Conservation (phyloP, 768 basidiomycete genomes). For the Tricholomella constricta region DNA sequence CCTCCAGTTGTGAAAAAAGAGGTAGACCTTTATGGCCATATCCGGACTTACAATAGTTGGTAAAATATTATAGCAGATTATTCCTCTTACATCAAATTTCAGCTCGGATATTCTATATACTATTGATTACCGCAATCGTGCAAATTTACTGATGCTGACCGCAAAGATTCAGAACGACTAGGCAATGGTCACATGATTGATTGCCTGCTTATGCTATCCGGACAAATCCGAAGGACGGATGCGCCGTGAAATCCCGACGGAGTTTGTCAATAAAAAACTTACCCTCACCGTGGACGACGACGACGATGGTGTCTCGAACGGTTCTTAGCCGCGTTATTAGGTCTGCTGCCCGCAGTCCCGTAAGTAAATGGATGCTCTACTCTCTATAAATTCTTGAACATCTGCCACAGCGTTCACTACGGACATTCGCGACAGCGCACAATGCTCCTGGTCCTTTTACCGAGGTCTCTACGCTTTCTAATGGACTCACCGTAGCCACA, state of each 20-base stretch:
- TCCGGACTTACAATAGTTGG: too few species aligned
- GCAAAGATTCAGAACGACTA: too few species aligned
- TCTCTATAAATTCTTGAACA: background rate
- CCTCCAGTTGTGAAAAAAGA: too few species aligned
- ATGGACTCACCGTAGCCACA: slow-evolving; percentile 94
- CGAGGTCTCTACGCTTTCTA: slow-evolving; percentile 88
- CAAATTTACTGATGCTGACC: too few species aligned
- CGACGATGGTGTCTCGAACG: slow-evolving; percentile 33
- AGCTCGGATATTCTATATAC: too few species aligned
- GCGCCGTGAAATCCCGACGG: slow-evolving; percentile 21
- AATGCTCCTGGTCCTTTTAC: slow-evolving; percentile 74
- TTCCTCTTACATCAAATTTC: too few species aligned
- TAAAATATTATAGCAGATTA: too few species aligned
- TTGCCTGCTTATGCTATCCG: slow-evolving; percentile 2
- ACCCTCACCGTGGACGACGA: slow-evolving; percentile 21
- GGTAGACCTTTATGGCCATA: too few species aligned
- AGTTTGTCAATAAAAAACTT: slow-evolving; percentile 17
- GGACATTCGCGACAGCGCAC: slow-evolving; percentile 75
- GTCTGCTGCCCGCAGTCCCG: slow-evolving; percentile 23
- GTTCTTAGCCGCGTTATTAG: slow-evolving; percentile 30
- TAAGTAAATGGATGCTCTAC: background rate
- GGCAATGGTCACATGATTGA: slow-evolving; percentile 5
- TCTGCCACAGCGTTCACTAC: slow-evolving; percentile 32
- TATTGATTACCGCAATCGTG: too few species aligned
- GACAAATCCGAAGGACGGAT: slow-evolving; percentile 13